Conservation (phyloP, 169 alveolate species). For the Plasmodium relictum region DNA sequence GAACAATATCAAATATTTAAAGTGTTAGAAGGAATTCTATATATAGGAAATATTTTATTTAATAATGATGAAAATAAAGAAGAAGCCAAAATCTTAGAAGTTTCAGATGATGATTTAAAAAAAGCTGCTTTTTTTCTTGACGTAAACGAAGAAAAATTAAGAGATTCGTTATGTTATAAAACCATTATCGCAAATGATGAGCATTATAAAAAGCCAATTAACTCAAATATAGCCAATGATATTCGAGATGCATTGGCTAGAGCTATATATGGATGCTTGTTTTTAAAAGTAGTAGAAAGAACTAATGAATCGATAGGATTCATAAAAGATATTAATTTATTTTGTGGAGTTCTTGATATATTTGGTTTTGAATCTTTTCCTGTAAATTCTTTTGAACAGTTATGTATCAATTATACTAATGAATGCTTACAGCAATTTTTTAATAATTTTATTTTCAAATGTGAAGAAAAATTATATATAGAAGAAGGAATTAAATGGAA, state of each 20-base stretch:
- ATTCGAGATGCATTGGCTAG: conserved; percentile 97
- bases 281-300: conserved; percentile 95
- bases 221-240: conserved; percentile 88
- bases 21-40: conserved; percentile 89
- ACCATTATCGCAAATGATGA: conserved; percentile 86
- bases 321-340: conserved; percentile 74
- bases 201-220: conserved; percentile 87
- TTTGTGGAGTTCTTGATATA: conserved; percentile 96
- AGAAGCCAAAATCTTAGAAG: conserved; percentile 81
- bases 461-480: conserved; percentile 93
- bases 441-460: conserved; percentile 96
- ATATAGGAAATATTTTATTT: conserved; percentile 93
- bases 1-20: conserved; percentile 88
- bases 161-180: conserved; percentile 83
- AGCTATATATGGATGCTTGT: conserved; percentile 96
- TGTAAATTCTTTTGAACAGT: conserved; percentile 95
- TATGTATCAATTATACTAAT: conserved; percentile 98
- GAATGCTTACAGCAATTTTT: conserved; percentile 95
- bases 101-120: conserved; percentile 77
- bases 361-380: conserved; percentile 99
- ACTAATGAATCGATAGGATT: conserved; percentile 94
- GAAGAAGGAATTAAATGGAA: conserved; percentile 95
- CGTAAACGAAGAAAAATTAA: conserved; percentile 79
- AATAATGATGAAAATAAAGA: conserved; percentile 81
- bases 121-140: conserved; percentile 82